Evolutionary conservation across 2,329 filamentous ascomycete genomes (phyloP).

Genomic region (Cladophialophora chaetospira): DNA sequence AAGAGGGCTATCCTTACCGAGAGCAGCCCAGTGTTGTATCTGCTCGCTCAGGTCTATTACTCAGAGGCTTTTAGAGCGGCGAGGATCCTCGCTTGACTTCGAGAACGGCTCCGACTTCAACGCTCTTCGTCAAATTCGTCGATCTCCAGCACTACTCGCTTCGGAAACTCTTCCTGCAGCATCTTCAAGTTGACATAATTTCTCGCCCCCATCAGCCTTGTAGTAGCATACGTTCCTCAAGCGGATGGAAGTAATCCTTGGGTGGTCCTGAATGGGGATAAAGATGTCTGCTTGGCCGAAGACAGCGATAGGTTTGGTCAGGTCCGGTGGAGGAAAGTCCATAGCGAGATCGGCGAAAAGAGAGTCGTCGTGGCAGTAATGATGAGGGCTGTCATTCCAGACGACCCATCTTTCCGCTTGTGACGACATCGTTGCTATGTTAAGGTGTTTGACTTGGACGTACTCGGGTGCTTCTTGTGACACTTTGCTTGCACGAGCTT

Average conservation of each 20-base stretch:
- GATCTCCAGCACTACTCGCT: not conserved
- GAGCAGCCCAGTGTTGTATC: no score
- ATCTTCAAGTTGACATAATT: conserved; percentile 3
- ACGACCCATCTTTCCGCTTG: conserved; percentile 3
- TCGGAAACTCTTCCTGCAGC: conserved; percentile 2
- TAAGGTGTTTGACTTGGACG: no score
- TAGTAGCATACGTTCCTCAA: conserved; percentile 4
- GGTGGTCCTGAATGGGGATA: not conserved
- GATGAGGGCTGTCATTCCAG: conserved; percentile 5
- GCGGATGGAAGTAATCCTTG: not conserved
- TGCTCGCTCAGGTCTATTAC: no score
- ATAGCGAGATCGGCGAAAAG: conserved; percentile 5
- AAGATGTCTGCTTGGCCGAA: conserved; percentile 4
- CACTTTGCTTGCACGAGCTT: no score
- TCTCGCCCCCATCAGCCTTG: not conserved
- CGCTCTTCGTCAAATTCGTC: conserved; percentile 2
- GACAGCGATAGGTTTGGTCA: not conserved
- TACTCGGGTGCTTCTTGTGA: no score
- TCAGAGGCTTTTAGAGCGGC: no score
- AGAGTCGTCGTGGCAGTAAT: conserved; percentile 3
- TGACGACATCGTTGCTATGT: conserved; percentile 17
- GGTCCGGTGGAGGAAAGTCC: not conserved
- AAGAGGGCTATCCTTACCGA: no score
- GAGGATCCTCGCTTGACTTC: no score
- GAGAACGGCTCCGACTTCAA: no score